Evolutionary conservation across 1,284 basidiomycete genomes (phyloP), one percentile per base, ranked within the genome.

Genomic region (Cystobasidium pallidum): DNA sequence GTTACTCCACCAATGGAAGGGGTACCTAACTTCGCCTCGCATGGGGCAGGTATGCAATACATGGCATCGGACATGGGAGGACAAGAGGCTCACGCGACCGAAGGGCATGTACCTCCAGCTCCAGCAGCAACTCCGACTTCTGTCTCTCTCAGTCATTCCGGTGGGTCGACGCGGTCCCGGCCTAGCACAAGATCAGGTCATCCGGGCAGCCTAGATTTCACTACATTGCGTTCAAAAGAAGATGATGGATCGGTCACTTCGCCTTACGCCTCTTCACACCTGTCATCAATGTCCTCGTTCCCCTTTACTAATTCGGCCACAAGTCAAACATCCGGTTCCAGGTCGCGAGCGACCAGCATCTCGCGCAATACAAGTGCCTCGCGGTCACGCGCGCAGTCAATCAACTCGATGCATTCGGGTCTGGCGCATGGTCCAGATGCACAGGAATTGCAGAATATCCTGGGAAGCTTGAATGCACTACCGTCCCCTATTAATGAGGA

Each of bases 401-500:
- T 63, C 49, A 39, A 64, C 26, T 63, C 51, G 19, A 28, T 32
- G 47, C 52, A 41, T 1, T 11, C 26, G 7, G 28, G 41, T 34
- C 19, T 47, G 1, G 11, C 59, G 3, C 59, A 63, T 39, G 61
- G 62, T 30, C 68, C 68, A 24, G 68, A 71, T 43, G 68, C 68
- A 13, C 68, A 54, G 13, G 68, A 71, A 51, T 41, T 71, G 8
- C 57, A 71, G 36, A 63, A 41, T 41, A 71, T 71, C 1, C 49
- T 71, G 2, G 68, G 68, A 7, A 63, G 61, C 43, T 26, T 71
- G 26, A 70, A 70, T 49, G 52, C 68, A n/a, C 13, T 71, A 36
- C 68, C 68, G 8, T 63, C 59, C 2, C 58, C 68, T n/a, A 71
- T 71, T 47, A 51, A 71, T 21, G 68, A 71, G 39, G 68, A 71